These are phyloP conservation scores for Xylariaceae sp. DNA, from an alignment of 2,329 filamentous ascomycete genomes.

Conservation along the genomic window DNA sequence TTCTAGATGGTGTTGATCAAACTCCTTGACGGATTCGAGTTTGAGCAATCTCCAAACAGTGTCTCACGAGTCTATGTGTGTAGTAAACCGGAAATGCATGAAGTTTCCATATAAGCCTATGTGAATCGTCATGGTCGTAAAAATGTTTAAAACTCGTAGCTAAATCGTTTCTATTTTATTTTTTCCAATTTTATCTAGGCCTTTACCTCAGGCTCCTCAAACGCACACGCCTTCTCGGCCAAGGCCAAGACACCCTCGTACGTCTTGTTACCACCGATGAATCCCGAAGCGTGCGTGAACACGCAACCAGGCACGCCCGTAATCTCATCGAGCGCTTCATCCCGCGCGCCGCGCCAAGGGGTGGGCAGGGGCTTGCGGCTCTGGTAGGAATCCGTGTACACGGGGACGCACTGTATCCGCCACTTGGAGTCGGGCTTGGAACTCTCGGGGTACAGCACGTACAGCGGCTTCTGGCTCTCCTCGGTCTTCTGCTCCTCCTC, in stretches of 20 bases:
- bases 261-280: constrained; percentile 92
- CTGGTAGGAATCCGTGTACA: constrained; percentile 77
- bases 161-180: background rate
- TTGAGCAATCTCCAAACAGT: too few species aligned
- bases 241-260: constrained; percentile 83
- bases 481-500: constrained; percentile 55
- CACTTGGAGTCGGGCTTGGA: constrained; percentile 72
- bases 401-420: constrained; percentile 89
- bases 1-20: background rate
- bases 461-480: constrained; percentile 59
- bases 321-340: constrained; percentile 73
- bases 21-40: too few species aligned
- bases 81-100: too few species aligned
- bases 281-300: constrained; percentile 90
- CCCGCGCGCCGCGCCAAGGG: constrained; percentile 84
- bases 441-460: constrained; percentile 88
- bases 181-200: background rate
- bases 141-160: too few species aligned
- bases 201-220: constrained; percentile 22
- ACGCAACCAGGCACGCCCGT: constrained; percentile 67
- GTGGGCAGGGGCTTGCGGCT: constrained; percentile 89
- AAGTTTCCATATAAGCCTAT: background rate
- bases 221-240: constrained; percentile 67
- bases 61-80: too few species aligned
- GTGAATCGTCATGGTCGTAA: background rate